A percentile compares a stretch with the other conserved stretches of the same genome.
phyloP scores from a whole-genome alignment of 805 yeast genomes.

The Candida maris region DNA sequence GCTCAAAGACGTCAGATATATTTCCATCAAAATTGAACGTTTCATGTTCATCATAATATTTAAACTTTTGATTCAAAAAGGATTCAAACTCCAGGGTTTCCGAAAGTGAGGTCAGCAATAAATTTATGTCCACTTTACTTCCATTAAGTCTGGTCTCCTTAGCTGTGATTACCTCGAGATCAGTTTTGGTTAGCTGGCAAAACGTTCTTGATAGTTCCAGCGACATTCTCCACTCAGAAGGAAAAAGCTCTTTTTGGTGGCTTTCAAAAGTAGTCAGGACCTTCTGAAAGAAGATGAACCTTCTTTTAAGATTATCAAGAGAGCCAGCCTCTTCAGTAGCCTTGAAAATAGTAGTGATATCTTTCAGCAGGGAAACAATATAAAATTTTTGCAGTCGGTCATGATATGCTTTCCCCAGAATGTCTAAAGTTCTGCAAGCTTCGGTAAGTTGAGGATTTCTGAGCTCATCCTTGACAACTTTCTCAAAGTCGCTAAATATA shows the following conservation, averaged over 20 bases:
- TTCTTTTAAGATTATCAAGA: slow-evolving; percentile 75
- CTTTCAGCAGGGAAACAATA: slow-evolving; percentile 63
- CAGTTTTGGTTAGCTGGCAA: slow-evolving; percentile 65
- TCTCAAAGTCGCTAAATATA: slow-evolving; percentile 71
- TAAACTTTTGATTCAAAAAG: slow-evolving; percentile 60
- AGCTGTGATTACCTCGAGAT: slow-evolving; percentile 51
- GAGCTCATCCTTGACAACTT: slow-evolving; percentile 37
- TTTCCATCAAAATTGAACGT: slow-evolving; percentile 35
- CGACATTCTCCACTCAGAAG: slow-evolving; percentile 67
- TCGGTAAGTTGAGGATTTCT: slow-evolving; percentile 39
- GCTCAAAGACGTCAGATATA: slow-evolving; percentile 73
- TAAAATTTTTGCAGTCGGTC: slow-evolving; percentile 71
- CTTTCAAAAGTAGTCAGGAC: slow-evolving; percentile 55
- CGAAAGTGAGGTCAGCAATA: slow-evolving; percentile 64
- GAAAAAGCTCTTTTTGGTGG: slow-evolving; percentile 54
- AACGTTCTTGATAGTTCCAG: slow-evolving; percentile 57
- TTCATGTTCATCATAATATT: slow-evolving; percentile 38
- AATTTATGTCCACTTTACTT: slow-evolving; percentile 50
- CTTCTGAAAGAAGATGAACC: slow-evolving; percentile 79
- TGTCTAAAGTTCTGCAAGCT: slow-evolving; percentile 72
- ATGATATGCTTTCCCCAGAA: slow-evolving; percentile 52
- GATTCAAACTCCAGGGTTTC: slow-evolving; percentile 83
- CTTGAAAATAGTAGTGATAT: slow-evolving; percentile 70
- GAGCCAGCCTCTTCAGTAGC: slow-evolving; percentile 91
- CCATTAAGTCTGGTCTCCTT: slow-evolving; percentile 35